Evolutionary conservation across 768 basidiomycete species (phyloP).

Genomic region (Megacollybia marginata): DNA sequence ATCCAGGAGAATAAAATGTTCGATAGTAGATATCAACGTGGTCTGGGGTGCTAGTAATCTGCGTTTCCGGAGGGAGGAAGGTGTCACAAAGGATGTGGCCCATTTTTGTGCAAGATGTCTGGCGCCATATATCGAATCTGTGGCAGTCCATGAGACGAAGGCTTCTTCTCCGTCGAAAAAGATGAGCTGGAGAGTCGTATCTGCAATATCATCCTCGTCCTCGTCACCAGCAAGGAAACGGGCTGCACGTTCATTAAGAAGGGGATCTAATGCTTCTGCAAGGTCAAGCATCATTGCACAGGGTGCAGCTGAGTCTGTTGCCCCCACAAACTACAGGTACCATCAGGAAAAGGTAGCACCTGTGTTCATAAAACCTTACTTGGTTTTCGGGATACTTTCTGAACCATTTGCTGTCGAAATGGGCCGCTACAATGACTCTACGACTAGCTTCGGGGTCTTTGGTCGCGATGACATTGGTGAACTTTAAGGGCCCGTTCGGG

Average conservation of each 20-base stretch:
- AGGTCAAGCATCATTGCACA: conserved; percentile 93
- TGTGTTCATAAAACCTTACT: conserved; percentile 32
- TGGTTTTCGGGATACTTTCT: conserved; percentile 63
- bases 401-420: conserved; percentile 92
- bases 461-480: conserved; percentile 91
- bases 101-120: conserved; percentile 90
- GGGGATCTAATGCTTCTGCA: conserved; percentile 72
- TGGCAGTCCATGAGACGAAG: conserved; percentile 80
- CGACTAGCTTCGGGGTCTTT: conserved; percentile 82
- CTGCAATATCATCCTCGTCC: conserved; percentile 70
- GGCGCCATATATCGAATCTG: conserved; percentile 93
- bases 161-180: conserved; percentile 99
- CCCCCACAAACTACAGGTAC: conserved; percentile 80
- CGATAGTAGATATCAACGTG: conserved; percentile 71
- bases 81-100: conserved; percentile 58
- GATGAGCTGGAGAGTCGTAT: conserved; percentile 84
- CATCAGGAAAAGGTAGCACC: conserved; percentile 3
- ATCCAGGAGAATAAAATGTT: conserved; percentile 89
- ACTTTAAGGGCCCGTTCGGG: conserved; percentile 71
- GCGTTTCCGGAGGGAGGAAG: conserved; percentile 44
- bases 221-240: conserved; percentile 48
- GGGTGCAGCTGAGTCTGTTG: conserved; percentile 94
- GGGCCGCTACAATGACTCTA: conserved; percentile 83
- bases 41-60: conserved; percentile 44
- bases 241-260: conserved; percentile 55